Evolutionary conservation across 108 stramenopile genomes (phyloP), one percentile per base, ranked within the genome.

Genomic region (Bacterosira constricta): DNA sequence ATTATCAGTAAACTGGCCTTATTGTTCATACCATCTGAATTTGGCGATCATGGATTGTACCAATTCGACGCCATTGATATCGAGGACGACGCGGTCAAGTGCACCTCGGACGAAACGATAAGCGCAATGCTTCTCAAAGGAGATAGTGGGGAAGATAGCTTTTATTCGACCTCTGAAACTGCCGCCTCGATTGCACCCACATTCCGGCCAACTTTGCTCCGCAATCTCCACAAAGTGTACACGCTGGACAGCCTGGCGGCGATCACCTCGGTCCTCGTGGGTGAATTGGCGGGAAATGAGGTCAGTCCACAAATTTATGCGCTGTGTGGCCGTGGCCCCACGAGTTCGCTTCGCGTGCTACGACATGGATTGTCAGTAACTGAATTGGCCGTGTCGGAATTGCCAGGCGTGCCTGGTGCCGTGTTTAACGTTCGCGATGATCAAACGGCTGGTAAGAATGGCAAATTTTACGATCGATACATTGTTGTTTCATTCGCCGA

Each of bases 401-500:
- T 99, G 25, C 98, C 97, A 3, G 98, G 96, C 15, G 82, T 86
- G 38, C 99, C 99, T 15, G 86, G 88, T 38, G 93, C 86, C 7
- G 95, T 99, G 17, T 99, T 93, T 69, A 96, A 97, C 8, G 88
- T 99, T 50, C 86, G 88, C 20, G 92, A 84, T 45, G 74, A 81
- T 54, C n/a, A 81, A 77, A 29, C 50, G 63, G 15, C 9, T 58
- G 58, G 45, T 45, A 54, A 67, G 61, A 73, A 66, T 34, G 60
- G 82, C 37, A 64, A 55, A 38, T 66, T 38, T 46, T 69, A 77
- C 26, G 89, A 90, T 75, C 80, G 85, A 56, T 98, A 88, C 82
- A 98, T 99, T 64, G 96, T 99, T 17, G 97, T 99, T 21, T 93
- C 88, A 37, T 99, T 99, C 83, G 89, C 91, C 13, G 97, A 98